Base-by-base conservation (phyloP, 805 yeast genomes). In the Kazachstania kunashirensis region DNA sequence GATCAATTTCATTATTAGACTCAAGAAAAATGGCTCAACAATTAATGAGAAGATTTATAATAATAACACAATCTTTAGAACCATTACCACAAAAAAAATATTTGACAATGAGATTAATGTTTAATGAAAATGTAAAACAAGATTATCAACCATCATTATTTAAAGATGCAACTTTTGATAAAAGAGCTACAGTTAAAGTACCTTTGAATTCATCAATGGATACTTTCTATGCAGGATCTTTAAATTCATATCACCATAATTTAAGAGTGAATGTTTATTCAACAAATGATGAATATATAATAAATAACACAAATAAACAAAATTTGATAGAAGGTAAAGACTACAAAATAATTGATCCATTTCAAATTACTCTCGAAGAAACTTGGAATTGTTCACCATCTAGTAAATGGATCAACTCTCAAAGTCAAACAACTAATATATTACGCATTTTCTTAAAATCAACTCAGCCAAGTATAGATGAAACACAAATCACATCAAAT, bases 61-160 rank as follows among this genome's bases (percentile, higher is more conserved):
- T 73, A 1, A 51, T 69, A 4, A 72, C 79, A 0, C 82, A 77
- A 49, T 59, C 68, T 0, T 55, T 75, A n/a, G 68, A 71, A 13
- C 67, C 71, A 1, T 47, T 74, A 18, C 79, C 80, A 1, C 52
- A 56, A 1, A 59, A 66, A 28, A 66, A 73, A 37, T 70, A 46
- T 35, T 47, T 75, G 26, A 59, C 71, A 0, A 63, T 75, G 65
- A 62, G 73, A 40, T 52, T 76, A 34, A 35, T 71, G 40, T 74
- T 67, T 45, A 73, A 71, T 40, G 72, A 71, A 3, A 39, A 33
- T 3, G 66, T 73, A 25, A 76, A 78, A 2, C 34, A 37, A 1
- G 53, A 62, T 24, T 75, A 70, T 44, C 77, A 74, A 45, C 77
- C 79, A 1, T 56, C 59, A 3, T 59, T 66, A 18, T 67, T 69